Conservation (phyloP, 2,329 filamentous ascomycete species). For the Zalaria obscura region DNA sequence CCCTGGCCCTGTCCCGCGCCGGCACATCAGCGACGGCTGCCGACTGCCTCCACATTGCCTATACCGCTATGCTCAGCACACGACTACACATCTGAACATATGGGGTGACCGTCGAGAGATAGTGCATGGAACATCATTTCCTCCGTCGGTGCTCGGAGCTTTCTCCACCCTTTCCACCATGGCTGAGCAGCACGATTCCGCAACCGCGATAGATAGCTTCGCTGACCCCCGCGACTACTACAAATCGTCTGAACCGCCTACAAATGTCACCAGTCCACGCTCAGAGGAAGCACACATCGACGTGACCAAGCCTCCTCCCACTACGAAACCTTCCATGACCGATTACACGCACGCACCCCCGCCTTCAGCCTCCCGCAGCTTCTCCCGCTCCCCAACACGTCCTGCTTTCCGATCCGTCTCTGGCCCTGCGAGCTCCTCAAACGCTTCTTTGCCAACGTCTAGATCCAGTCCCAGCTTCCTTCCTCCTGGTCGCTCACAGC, state of each 20-base stretch:
- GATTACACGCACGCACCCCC: neutral
- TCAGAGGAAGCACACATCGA: neutral
- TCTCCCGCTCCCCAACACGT: constrained; percentile 2
- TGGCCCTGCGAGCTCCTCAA: constrained; percentile 1
- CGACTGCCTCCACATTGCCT: no score
- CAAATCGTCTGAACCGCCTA: constrained; percentile 1
- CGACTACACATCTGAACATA: neutral
- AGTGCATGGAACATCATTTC: neutral
- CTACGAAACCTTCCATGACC: neutral
- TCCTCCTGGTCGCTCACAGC: constrained; percentile 22
- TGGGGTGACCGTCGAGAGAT: neutral
- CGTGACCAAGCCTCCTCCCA: neutral
- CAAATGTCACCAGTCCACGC: neutral
- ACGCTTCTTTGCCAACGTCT: constrained; percentile 8
- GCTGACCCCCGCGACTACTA: constrained; percentile 4
- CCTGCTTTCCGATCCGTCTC: constrained; percentile 3
- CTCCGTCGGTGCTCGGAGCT: neutral
- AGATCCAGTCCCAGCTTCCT: constrained; percentile 16
- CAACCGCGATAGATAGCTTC: constrained; percentile 1
- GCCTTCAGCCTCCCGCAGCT: neutral
- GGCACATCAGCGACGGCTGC: no score
- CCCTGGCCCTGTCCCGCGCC: no score
- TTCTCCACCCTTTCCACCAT: neutral
- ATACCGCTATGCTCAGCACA: no score
- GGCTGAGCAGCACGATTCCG: constrained; percentile 1